These are phyloP conservation scores for Aphanocladium album DNA, from an alignment of 2,329 filamentous ascomycete genomes.

Conservation along the genomic window DNA sequence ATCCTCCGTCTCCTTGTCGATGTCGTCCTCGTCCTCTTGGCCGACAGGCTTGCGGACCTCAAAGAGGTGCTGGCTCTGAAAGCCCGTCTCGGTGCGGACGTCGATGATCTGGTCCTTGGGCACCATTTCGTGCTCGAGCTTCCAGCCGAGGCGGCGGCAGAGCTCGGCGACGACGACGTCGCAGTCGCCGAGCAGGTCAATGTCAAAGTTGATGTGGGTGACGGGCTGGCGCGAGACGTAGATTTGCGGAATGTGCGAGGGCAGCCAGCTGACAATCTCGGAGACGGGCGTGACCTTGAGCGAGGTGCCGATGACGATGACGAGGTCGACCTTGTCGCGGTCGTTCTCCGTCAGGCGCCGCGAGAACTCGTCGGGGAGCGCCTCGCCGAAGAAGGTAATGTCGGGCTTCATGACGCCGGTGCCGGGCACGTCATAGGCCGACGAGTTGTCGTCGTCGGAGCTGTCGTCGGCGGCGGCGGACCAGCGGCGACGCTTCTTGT, in stretches of 20 bases:
- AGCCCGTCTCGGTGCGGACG: conserved; percentile 37
- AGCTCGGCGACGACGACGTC: conserved; percentile 87
- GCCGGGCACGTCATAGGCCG: conserved; percentile 52
- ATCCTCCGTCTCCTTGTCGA: neutral
- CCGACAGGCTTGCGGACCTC: conserved; percentile 19
- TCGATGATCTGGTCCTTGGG: conserved; percentile 59
- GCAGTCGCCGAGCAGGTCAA: conserved; percentile 92
- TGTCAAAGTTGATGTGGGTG: conserved; percentile 88
- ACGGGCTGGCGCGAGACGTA: conserved; percentile 85
- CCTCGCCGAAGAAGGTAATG: conserved; percentile 96
- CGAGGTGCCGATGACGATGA: conserved; percentile 93
- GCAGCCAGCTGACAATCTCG: conserved; percentile 79
- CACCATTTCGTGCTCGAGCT: conserved; percentile 76
- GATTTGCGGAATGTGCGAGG: conserved; percentile 77
- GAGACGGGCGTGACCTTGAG: conserved; percentile 94
- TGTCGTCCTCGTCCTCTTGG: neutral
- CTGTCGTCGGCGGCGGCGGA: conserved; percentile 32
- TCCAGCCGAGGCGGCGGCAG: conserved; percentile 76
- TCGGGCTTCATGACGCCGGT: conserved; percentile 91
- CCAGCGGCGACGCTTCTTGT: conserved; percentile 37
- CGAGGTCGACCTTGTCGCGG: conserved; percentile 73
- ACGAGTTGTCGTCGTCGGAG: conserved; percentile 32
- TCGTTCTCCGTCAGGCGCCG: conserved; percentile 77
- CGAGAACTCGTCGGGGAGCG: conserved; percentile 78
- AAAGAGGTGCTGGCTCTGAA: conserved; percentile 34